Conservation (phyloP, 768 basidiomycete species). For the Calocera viscosa region DNA sequence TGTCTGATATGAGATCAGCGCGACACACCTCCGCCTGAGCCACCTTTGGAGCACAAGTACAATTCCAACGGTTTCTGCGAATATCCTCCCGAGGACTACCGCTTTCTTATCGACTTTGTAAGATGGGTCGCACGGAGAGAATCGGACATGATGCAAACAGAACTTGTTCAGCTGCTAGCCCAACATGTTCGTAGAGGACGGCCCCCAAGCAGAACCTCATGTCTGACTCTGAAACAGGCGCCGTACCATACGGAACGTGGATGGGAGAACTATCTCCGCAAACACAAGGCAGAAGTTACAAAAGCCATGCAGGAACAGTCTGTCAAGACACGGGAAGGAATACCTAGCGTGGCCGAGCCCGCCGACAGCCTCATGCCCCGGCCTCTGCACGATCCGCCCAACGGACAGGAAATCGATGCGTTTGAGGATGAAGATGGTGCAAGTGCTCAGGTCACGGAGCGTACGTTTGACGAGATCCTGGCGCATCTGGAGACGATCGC, state of each 20-base stretch:
- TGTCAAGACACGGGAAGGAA: no score
- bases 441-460: background rate
- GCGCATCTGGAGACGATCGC: background rate
- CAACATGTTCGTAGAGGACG: background rate
- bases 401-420: background rate
- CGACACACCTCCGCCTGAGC: background rate
- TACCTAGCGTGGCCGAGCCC: no score
- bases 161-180: background rate
- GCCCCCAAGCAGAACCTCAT: background rate
- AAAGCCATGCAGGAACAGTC: background rate
- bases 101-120: background rate
- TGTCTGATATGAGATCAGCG: no score
- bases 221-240: no score
- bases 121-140: background rate
- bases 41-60: background rate
- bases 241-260: no score
- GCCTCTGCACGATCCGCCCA: background rate
- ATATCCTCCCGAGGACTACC: background rate
- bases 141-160: background rate
- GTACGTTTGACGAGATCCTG: background rate
- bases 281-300: no score
- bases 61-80: background rate
- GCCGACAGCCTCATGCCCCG: background rate
- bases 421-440: background rate
- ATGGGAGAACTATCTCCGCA: no score